Evolutionary conservation across 75 land plant species (phyloP), one percentile per base, ranked within the genome.

Genomic region (Isoetes taiwanensis): DNA sequence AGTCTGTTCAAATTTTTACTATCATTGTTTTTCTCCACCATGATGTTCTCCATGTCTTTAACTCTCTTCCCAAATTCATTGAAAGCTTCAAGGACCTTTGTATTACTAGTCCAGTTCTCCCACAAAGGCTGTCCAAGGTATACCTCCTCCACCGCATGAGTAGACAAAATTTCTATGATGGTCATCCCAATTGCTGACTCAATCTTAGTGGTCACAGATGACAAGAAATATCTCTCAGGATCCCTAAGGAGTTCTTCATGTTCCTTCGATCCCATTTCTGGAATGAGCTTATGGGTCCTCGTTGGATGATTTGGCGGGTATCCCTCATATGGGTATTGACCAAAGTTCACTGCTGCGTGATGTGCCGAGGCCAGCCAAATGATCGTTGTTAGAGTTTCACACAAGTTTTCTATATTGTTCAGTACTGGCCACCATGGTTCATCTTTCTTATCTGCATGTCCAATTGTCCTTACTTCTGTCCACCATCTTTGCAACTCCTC

Each of bases 71-170:
- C 30, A 52, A 72, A 72, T 17, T 28, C 29, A 14, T 12, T 29
- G 27, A 68, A 60, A 16, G 56, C 70, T 12, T 40, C 61, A 9
- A 8, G 17, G 24, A 57, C 34, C 34, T 17, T 21, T 32, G 54
- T 46, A 29, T 75, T 73, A 10, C 62, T 16, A 3, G 70, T 71
- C 54, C 76, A 62, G 25, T 72, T 62, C 28, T 65, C 31, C 10
- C 60, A 43, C n/a, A 63, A 57, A 12, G 59, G 16, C 50, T 73
- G 67, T 5, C 84, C 93, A 28, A 90, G 29, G 50, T 80, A 90
- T 74, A 76, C 87, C 69, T 90, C 93, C 25, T 86, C 81, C 10
- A 75, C 58, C 1, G 88, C 72, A 34, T 86, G 97, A 26, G 69
- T 74, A 20, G 97, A 91, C 55, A 91, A 67, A 1, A 77, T 58